Conservation (phyloP, 176 grass and related monocot species). For the Aegilops longissima region DNA sequence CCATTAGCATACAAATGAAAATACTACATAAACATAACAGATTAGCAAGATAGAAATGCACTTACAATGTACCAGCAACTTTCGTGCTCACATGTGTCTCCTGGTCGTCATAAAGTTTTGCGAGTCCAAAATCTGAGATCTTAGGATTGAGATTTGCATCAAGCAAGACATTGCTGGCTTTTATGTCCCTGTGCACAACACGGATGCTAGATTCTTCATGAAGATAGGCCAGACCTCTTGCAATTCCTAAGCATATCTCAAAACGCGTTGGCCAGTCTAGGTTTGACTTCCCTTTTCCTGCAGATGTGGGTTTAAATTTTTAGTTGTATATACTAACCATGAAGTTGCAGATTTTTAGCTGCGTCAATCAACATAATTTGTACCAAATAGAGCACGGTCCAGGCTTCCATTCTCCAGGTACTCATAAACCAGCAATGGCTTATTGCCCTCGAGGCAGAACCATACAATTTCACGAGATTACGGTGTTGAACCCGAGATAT, state of each 20-base stretch:
- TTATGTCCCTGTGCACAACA: slow-evolving; percentile 78
- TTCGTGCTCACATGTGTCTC: slow-evolving; percentile 71
- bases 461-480: slow-evolving; percentile 71
- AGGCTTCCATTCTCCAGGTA: slow-evolving; percentile 83
- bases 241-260: slow-evolving; percentile 66
- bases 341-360: not conserved
- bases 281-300: slow-evolving; percentile 52
- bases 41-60: not conserved
- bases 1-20: not conserved
- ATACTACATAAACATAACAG: not conserved
- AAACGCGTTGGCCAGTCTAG: slow-evolving; percentile 61
- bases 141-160: slow-evolving; percentile 66
- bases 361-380: not conserved
- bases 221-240: slow-evolving; percentile 67
- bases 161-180: slow-evolving; percentile 71
- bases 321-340: not conserved
- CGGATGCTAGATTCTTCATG: slow-evolving; percentile 68
- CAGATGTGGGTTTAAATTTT: slow-evolving; percentile 7
- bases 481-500: slow-evolving; percentile 77
- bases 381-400: slow-evolving; percentile 76
- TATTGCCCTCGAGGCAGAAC: slow-evolving; percentile 74
- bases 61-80: slow-evolving; percentile 81
- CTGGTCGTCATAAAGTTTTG: slow-evolving; percentile 66
- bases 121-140: slow-evolving; percentile 82
- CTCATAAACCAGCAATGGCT: slow-evolving; percentile 70